These are phyloP conservation scores for Plasmodium inui DNA, from an alignment of 169 alveolate species.

Conservation along the genomic window DNA sequence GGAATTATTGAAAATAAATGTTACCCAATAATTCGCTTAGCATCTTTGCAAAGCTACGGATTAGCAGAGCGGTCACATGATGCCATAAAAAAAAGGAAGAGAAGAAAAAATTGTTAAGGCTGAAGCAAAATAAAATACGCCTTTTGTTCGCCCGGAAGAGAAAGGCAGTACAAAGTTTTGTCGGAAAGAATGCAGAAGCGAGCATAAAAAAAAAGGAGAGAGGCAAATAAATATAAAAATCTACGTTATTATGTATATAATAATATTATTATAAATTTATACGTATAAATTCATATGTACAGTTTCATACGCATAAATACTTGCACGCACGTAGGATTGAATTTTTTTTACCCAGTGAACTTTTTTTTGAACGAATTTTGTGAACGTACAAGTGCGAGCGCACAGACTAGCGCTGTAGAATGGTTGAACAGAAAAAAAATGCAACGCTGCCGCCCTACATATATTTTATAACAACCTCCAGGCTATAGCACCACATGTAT, in stretches of 20 bases:
- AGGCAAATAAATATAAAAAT: not conserved
- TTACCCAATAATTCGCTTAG: not conserved
- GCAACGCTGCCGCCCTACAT: not conserved
- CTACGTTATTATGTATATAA: not conserved
- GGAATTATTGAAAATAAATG: not conserved
- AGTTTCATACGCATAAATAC: not conserved
- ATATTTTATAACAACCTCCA: not conserved
- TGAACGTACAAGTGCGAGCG: not conserved
- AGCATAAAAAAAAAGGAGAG: not conserved
- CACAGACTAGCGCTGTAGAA: not conserved
- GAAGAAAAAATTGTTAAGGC: not conserved
- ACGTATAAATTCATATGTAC: not conserved
- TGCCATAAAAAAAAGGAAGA: not conserved
- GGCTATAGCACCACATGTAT: not conserved
- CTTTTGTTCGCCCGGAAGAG: not conserved
- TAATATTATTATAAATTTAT: not conserved
- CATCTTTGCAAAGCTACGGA: not conserved
- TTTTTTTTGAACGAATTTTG: not conserved
- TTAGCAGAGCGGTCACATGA: not conserved
- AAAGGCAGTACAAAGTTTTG: not conserved
- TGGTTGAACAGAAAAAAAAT: not conserved
- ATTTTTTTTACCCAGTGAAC: not conserved
- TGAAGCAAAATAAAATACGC: not conserved
- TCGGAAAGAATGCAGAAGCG: not conserved
- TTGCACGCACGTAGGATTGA: not conserved